Percentiles rank a stretch among this genome's conserved stretches.
Conservation (phyloP, 345 rosid genomes). For the Chamaenerion angustifolium region DNA sequence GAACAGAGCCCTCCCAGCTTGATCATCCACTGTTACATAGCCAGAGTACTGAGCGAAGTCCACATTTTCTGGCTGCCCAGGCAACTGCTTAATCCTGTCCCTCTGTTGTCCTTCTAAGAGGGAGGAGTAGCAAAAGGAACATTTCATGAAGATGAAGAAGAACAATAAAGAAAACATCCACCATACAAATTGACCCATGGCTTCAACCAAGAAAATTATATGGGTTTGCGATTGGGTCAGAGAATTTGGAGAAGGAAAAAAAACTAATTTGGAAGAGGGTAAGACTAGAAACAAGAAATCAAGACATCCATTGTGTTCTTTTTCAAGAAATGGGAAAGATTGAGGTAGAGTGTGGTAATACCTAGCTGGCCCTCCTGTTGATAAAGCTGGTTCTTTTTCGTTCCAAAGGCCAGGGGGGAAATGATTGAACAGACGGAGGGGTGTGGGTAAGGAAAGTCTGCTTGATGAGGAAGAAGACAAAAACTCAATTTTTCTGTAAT, state of each 20-base stretch:
- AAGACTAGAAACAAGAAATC: too few species aligned
- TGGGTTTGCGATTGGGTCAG: not conserved
- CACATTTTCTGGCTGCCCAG: slow-evolving; percentile 71
- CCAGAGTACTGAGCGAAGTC: slow-evolving; percentile 71
- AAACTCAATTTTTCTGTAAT: too few species aligned
- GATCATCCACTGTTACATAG: slow-evolving; percentile 60
- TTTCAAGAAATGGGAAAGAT: too few species aligned
- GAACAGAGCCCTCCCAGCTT: slow-evolving; percentile 85
- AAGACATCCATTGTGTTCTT: too few species aligned
- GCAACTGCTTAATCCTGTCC: slow-evolving; percentile 49
- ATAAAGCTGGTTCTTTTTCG: too few species aligned
- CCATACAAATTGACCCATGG: slow-evolving; percentile 21
- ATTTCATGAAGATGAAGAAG: not conserved
- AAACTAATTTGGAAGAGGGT: too few species aligned
- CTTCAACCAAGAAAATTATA: slow-evolving; percentile 1
- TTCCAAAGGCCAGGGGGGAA: too few species aligned
- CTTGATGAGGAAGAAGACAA: too few species aligned
- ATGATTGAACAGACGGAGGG: too few species aligned
- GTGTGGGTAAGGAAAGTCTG: too few species aligned
- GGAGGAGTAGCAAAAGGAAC: not conserved
- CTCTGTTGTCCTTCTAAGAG: slow-evolving; percentile 29
- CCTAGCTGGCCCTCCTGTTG: too few species aligned
- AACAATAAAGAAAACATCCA: not conserved
- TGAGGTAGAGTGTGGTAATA: too few species aligned
- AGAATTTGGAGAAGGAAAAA: slow-evolving; percentile 10